Evolutionary conservation across 1,284 basidiomycete species (phyloP).

Genomic region (Inonotus hispidus): DNA sequence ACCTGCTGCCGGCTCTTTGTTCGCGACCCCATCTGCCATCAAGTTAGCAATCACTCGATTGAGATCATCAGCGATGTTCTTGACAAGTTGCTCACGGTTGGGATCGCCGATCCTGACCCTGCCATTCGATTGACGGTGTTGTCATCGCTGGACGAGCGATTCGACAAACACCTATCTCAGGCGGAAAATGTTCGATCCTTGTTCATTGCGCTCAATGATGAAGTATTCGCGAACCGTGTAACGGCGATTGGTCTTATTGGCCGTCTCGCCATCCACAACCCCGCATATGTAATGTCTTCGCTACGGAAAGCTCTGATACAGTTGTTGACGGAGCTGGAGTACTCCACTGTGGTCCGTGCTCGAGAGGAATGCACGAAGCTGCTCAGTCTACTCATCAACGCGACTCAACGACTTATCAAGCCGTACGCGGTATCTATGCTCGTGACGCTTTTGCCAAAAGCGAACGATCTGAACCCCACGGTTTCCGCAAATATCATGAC

Average conservation of each 20-base stretch:
- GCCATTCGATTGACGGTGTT: slow-evolving; percentile 87
- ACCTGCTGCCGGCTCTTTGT: slow-evolving; percentile 93
- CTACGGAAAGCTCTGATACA: slow-evolving; percentile 95
- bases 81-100: slow-evolving; percentile 94
- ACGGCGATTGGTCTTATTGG: slow-evolving; percentile 92
- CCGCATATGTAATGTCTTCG: slow-evolving; percentile 98
- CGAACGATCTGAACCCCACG: slow-evolving; percentile 78
- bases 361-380: slow-evolving; percentile 92
- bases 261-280: slow-evolving; percentile 91
- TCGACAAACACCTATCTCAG: slow-evolving; percentile 98
- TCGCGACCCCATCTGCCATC: slow-evolving; percentile 94
- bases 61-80: slow-evolving; percentile 98
- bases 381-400: slow-evolving; percentile 81
- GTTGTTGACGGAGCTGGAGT: slow-evolving; percentile 95
- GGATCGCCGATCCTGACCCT: slow-evolving; percentile 93
- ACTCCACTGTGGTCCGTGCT: slow-evolving; percentile 86
- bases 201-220: slow-evolving; percentile 97
- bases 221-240: slow-evolving; percentile 90
- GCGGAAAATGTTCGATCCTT: slow-evolving; percentile 96
- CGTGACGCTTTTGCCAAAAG: slow-evolving; percentile 84
- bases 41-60: slow-evolving; percentile 94
- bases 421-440: slow-evolving; percentile 98
- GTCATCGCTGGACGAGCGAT: slow-evolving; percentile 85
- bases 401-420: slow-evolving; percentile 92
- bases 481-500: slow-evolving; percentile 92